Percentiles rank a stretch among this genome's conserved stretches.
These are phyloP conservation scores for Aphanomyces stellatus DNA, from an alignment of 352 stramenopile species.

Conservation along the genomic window DNA sequence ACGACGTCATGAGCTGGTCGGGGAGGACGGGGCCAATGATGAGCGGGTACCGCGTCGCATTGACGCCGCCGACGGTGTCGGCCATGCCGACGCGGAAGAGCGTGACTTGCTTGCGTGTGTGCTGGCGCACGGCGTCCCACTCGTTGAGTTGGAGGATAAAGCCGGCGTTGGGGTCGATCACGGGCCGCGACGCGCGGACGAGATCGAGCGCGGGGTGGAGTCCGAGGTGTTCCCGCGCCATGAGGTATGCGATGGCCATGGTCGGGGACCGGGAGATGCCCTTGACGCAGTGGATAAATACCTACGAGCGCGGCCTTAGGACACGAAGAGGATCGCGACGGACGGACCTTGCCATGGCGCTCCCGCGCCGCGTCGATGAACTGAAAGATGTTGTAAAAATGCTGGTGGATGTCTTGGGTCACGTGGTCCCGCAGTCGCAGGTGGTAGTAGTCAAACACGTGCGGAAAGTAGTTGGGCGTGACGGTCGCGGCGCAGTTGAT, in stretches of 20 bases:
- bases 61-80: conserved; percentile 29
- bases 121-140: conserved; percentile 67
- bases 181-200: conserved; percentile 56
- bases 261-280: conserved; percentile 82
- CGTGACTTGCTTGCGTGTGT: conserved; percentile 35
- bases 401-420: conserved; percentile 70
- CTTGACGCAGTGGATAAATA: conserved; percentile 85
- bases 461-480: conserved; percentile 59
- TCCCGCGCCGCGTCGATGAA: conserved; percentile 76
- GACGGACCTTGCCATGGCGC: conserved; percentile 35
- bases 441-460: conserved; percentile 80
- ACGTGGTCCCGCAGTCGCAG: conserved; percentile 83
- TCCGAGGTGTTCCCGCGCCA: conserved; percentile 78
- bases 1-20: conserved; percentile 5
- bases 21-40: conserved; percentile 11
- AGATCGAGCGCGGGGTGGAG: conserved; percentile 78
- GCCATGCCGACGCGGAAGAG: conserved; percentile 70
- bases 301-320: too few species aligned
- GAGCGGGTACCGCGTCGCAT: conserved; percentile 3
- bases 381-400: conserved; percentile 85
- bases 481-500: conserved; percentile 83
- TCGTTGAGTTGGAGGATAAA: conserved; percentile 87
- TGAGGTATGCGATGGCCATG: conserved; percentile 84
- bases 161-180: conserved; percentile 76
- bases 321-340: neutral